Conservation (phyloP, 176 grass and related monocot species). For the Oryza nivara region DNA sequence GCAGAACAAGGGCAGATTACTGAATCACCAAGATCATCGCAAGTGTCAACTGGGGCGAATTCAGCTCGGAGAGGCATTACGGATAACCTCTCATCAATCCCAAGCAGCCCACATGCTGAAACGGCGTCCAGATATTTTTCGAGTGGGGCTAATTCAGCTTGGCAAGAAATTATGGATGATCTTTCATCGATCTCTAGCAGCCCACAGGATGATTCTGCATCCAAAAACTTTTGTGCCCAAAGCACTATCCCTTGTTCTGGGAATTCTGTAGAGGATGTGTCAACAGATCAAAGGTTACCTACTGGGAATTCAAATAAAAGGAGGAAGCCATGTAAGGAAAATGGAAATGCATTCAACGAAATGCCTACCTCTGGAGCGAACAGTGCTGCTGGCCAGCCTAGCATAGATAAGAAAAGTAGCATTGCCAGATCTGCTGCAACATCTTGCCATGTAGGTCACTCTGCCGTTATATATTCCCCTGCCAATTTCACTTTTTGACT, state of each 20-base stretch:
- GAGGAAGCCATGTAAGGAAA: slow-evolving; percentile 44
- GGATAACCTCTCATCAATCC: slow-evolving; percentile 68
- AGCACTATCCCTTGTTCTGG: neutral
- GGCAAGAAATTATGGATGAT: slow-evolving; percentile 89
- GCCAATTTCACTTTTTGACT: slow-evolving; percentile 30
- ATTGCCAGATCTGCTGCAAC: slow-evolving; percentile 43
- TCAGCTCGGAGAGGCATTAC: slow-evolving; percentile 78
- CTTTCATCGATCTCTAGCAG: slow-evolving; percentile 60
- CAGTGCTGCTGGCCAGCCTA: slow-evolving; percentile 36
- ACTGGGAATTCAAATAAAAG: slow-evolving; percentile 42
- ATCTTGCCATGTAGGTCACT: slow-evolving; percentile 60
- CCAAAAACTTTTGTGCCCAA: slow-evolving; percentile 29
- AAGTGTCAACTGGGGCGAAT: slow-evolving; percentile 48
- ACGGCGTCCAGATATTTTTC: slow-evolving; percentile 28
- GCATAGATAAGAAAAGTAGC: slow-evolving; percentile 40
- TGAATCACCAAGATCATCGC: slow-evolving; percentile 11
- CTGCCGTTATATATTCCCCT: slow-evolving; percentile 7
- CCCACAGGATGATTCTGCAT: slow-evolving; percentile 40
- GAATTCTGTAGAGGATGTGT: neutral
- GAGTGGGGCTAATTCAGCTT: slow-evolving; percentile 43
- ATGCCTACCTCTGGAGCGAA: slow-evolving; percentile 33
- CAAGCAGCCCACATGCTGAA: slow-evolving; percentile 41
- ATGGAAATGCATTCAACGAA: slow-evolving; percentile 40
- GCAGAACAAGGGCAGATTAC: slow-evolving; percentile 33
- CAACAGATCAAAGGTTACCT: neutral